Base-by-base conservation (phyloP, 352 stramenopile species). In the Phytophthora agathidicida region DNA sequence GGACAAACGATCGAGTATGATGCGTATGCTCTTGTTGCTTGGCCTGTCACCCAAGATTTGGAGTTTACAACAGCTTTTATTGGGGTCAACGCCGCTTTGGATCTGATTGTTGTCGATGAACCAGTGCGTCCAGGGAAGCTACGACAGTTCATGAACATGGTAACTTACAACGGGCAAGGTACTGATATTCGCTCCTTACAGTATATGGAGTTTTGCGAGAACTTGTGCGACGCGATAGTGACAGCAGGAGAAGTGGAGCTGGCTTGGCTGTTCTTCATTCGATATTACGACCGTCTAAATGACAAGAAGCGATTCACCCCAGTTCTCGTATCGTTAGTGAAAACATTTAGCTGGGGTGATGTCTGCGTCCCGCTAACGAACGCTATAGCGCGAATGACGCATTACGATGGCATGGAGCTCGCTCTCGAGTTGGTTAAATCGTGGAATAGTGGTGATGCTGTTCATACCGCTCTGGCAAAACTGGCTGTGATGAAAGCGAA, bases 101-200 rank as follows among this genome's bases (percentile, higher is more conserved):
- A 20, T 5, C n/a, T 30, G n/a, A 24, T 60, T 24, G 20, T 60
- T 2, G 31, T 20, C n/a, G 30, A 50, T 22, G 19, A 44, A 19
- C 30, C 17, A 7, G 39, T 51, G 8, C 37, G 11, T 22, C 14
- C 51, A 5, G 24, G 39, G 6, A 45, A 51, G n/a, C 14, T 60
- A 20, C 28, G n/a, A 24, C 9, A 17, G 14, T 31, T 60, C 27
- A 37, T 60, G 51, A 51, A 45, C n/a, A 47, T 57, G n/a, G 36
- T 36, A 16, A 47, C 36, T 14, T 35, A 26, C 5, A 37, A 39
- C 3, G 16, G 39, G 7, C 11, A 32, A 17, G 27, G 41, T 10
- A 7, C 31, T 24, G 19, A 14, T 8, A 19, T 33, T n/a, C n/a
- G n/a, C n/a, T n/a, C n/a, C 8, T 24, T 26, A 7, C 16, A 20